These are phyloP conservation scores for Globisporangium megalacanthum DNA, from an alignment of 352 stramenopile species.

Conservation along the genomic window DNA sequence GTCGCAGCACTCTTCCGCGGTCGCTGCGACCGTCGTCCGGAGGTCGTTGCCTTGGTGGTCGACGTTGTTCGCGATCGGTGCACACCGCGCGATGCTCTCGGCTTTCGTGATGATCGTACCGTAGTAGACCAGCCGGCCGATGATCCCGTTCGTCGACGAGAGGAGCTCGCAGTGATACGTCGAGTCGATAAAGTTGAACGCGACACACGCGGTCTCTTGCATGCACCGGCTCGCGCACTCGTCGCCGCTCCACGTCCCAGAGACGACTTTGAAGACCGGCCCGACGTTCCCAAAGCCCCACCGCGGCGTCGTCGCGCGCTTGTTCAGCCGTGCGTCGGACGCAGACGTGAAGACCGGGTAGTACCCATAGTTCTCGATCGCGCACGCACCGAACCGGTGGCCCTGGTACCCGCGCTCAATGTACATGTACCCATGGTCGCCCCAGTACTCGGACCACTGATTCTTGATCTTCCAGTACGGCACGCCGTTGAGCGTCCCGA, in stretches of 20 bases:
- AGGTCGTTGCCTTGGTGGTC: slow-evolving; percentile 27
- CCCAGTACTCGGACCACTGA: slow-evolving; percentile 24
- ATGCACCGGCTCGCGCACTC: not conserved
- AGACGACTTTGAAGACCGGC: not conserved
- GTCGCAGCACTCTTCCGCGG: slow-evolving; percentile 18
- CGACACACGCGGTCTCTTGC: not conserved
- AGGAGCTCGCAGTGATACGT: not conserved
- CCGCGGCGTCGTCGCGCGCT: not conserved
- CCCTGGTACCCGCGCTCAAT: slow-evolving; percentile 29
- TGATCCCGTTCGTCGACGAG: not conserved
- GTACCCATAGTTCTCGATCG: slow-evolving; percentile 39
- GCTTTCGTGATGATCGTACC: not conserved
- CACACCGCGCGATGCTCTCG: slow-evolving; percentile 6
- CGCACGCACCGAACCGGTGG: slow-evolving; percentile 42
- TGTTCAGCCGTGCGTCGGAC: not conserved
- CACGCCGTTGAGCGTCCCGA: slow-evolving; percentile 16
- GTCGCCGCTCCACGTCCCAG: not conserved
- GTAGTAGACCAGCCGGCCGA: not conserved
- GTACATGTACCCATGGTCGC: slow-evolving; percentile 29
- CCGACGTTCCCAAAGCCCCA: not conserved
- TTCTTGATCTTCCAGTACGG: slow-evolving; percentile 40
- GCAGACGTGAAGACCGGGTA: slow-evolving; percentile 26
- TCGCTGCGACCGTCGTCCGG: not conserved
- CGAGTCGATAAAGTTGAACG: not conserved
- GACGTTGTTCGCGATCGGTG: slow-evolving; percentile 16